Evolutionary conservation across 73 alveolate species (phyloP).

Genomic region (Paramecium bursaria): DNA sequence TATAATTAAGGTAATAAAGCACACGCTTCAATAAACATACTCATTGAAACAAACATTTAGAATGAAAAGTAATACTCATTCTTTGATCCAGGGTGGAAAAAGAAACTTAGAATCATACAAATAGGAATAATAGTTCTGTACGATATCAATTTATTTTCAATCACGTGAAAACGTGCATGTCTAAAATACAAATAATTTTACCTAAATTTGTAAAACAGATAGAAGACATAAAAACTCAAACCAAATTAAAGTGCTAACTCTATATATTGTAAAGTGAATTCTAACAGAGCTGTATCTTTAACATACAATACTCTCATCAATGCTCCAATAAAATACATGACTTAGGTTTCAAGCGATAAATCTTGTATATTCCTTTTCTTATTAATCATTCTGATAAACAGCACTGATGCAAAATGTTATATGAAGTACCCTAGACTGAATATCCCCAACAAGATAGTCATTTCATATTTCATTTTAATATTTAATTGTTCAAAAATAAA

Average conservation of each 20-base stretch:
- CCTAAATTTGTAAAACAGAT: constrained; percentile 60
- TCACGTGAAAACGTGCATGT: constrained; percentile 46
- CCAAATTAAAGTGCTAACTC: constrained; percentile 32
- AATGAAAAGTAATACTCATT: constrained; percentile 55
- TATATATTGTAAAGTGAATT: constrained; percentile 22
- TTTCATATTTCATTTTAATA: too few species aligned
- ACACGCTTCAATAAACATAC: constrained; percentile 67
- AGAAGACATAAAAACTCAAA: constrained; percentile 16
- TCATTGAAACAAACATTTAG: constrained; percentile 60
- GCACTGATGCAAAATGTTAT: constrained; percentile 45
- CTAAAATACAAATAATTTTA: constrained; percentile 17
- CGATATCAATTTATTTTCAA: constrained; percentile 39
- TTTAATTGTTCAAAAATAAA: too few species aligned
- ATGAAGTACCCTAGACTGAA: constrained; percentile 64
- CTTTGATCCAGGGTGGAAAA: constrained; percentile 62
- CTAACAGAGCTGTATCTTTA: constrained; percentile 57
- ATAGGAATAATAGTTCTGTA: constrained; percentile 53
- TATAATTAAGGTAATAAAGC: constrained; percentile 66
- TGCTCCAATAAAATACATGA: constrained; percentile 66
- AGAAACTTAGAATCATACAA: constrained; percentile 54
- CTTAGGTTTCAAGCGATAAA: constrained; percentile 57
- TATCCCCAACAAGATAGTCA: too few species aligned
- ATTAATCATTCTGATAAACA: constrained; percentile 21
- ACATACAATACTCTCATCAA: constrained; percentile 62
- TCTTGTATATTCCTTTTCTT: constrained; percentile 56